Base-by-base conservation (phyloP, 2,329 filamentous ascomycete species). In the Calonectria pauciramosa region DNA sequence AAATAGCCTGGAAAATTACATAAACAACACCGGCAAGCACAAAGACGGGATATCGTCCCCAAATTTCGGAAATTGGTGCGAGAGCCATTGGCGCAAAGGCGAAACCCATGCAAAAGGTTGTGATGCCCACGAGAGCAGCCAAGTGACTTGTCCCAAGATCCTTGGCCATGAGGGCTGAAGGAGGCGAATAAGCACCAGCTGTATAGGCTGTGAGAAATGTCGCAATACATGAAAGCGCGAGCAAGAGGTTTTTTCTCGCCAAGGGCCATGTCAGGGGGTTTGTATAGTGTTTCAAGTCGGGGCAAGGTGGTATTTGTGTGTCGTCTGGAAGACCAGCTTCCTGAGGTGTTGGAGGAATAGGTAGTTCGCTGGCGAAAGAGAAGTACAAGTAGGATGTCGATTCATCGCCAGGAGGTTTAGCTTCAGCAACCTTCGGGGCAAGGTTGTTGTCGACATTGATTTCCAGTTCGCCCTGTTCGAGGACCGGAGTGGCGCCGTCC, bases 41-140 rank as follows among this genome's bases (percentile, higher is more conserved):
- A 80, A 98, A 97, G 41, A 98, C 94, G 0, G 96, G 95, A 70
- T 95, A 92, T 3, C 96, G 91, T 4, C 96, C 96, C 84, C 97
- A 95, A 82, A 97, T 93, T 85, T 98, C 96, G 0, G 93, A 95
- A 77, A 98, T 93, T 0, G 96, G 96, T 0, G 96, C 96, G 0
- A 98, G 89, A 0, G 95, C 89, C 96, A 98, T 98, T 0, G 96
- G 96, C 0, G 95, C 94, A 30, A 96, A 84, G 0, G 90, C 95
- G 78, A 98, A 98, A 4, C 96, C 96, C 41, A 90, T 81, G 59
- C 95, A 97, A 84, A 97, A 98, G 0, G 92, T 91, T 0, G 96
- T 97, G 75, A 98, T 94, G 41, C 95, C 95, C 1, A 92, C 87
- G 7, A 94, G 87, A n/a, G 93, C 90, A 1, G 92, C 92, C n/a